Conservation (phyloP, 1,139 yeast species). For the Hansenula sp. region DNA sequence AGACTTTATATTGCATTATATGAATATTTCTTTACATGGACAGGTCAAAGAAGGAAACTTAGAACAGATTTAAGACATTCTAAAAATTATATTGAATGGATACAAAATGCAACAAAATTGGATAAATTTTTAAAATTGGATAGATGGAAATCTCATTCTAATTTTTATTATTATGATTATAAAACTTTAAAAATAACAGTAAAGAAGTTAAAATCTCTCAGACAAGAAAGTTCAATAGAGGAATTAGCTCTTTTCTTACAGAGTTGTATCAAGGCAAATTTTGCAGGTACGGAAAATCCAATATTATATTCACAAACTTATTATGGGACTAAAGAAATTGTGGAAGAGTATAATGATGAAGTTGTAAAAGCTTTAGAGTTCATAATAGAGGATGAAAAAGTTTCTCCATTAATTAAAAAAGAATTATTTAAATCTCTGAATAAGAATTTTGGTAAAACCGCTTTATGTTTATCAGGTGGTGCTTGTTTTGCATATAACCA, state of each 20-base stretch:
- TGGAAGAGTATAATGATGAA: slow-evolving; percentile 51
- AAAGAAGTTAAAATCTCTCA: slow-evolving; percentile 35
- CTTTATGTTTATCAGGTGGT: slow-evolving; percentile 74
- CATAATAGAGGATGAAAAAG: slow-evolving; percentile 35
- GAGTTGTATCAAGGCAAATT: slow-evolving; percentile 66
- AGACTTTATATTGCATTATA: slow-evolving; percentile 61
- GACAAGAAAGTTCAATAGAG: slow-evolving; percentile 27
- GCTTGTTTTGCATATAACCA: slow-evolving; percentile 78
- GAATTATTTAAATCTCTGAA: slow-evolving; percentile 54
- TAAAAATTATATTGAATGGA: slow-evolving; percentile 57
- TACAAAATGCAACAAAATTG: slow-evolving; percentile 48
- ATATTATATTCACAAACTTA: slow-evolving; percentile 69
- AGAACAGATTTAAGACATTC: slow-evolving; percentile 48
- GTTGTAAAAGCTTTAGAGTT: slow-evolving; percentile 44
- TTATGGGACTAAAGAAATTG: slow-evolving; percentile 66
- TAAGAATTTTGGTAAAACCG: slow-evolving; percentile 69
- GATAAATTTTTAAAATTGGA: slow-evolving; percentile 57
- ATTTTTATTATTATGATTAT: slow-evolving; percentile 67
- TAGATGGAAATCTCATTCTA: slow-evolving; percentile 60
- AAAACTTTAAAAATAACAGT: slow-evolving; percentile 51
- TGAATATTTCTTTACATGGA: slow-evolving; percentile 57
- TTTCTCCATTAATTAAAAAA: slow-evolving; percentile 40
- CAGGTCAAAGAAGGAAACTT: slow-evolving; percentile 49
- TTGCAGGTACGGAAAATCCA: slow-evolving; percentile 76
- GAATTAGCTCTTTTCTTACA: slow-evolving; percentile 56